Evolutionary conservation across 2,329 filamentous ascomycete species (phyloP).

Genomic region (Nemania sp.): DNA sequence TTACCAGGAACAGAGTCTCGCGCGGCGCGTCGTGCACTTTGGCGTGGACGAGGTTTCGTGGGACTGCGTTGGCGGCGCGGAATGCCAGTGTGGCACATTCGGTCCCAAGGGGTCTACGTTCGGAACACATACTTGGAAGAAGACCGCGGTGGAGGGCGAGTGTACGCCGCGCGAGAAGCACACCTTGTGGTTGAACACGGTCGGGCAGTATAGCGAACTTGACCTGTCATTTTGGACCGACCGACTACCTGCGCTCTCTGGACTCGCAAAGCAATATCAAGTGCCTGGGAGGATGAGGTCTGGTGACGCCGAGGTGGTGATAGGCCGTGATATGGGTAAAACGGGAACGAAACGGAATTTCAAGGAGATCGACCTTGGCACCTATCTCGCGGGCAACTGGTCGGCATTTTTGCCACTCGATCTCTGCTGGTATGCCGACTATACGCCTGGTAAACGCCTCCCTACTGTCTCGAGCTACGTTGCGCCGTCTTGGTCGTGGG

Average conservation of each 20-base stretch:
- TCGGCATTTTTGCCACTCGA: neutral
- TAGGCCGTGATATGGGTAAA: no score
- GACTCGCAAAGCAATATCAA: neutral
- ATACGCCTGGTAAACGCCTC: neutral
- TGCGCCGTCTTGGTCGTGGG: neutral
- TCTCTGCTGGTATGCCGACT: neutral
- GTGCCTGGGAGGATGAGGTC: neutral
- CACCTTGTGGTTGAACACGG: neutral
- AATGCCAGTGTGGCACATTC: neutral
- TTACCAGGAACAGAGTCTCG: neutral
- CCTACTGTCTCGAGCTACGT: neutral
- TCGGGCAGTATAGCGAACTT: neutral
- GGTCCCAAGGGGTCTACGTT: neutral
- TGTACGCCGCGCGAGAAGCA: neutral
- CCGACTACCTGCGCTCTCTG: neutral
- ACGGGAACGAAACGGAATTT: neutral
- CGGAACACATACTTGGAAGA: neutral
- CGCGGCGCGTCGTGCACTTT: neutral
- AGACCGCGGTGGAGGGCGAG: neutral
- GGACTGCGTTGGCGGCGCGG: neutral
- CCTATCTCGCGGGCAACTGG: neutral
- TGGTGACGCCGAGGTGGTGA: no score
- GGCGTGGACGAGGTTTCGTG: neutral
- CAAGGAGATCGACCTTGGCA: neutral
- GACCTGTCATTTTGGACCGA: neutral